Evolutionary conservation across 441 rosid species (phyloP).

Genomic region (Hura crepitans): DNA sequence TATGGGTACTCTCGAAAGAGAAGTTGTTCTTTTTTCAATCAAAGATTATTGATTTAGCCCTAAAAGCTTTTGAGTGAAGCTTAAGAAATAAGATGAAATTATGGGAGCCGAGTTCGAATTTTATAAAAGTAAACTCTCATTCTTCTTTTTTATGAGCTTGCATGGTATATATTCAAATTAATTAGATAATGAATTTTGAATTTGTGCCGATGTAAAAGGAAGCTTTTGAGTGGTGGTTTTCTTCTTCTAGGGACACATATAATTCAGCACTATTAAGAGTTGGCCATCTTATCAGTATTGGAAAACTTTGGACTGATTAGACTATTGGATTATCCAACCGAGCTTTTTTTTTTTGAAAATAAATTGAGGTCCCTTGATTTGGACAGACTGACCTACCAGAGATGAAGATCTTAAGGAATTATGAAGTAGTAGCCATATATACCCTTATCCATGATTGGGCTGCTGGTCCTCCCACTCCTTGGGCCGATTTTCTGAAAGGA

Average conservation of each 20-base stretch:
- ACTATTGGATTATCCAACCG: slow-evolving; percentile 2
- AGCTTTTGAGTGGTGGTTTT: slow-evolving; percentile 20
- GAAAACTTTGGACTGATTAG: slow-evolving; percentile 1
- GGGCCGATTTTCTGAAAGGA: no score
- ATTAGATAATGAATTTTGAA: no score
- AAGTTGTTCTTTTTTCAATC: slow-evolving; percentile 24
- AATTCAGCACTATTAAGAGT: slow-evolving; percentile 10
- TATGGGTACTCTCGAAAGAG: slow-evolving; percentile 22
- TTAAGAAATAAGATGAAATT: no score
- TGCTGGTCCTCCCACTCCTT: not conserved
- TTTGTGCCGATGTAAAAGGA: no score
- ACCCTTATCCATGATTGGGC: no score
- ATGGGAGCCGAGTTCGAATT: no score
- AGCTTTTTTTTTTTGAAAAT: not conserved
- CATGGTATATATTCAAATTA: no score
- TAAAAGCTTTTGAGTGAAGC: no score
- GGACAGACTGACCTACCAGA: slow-evolving; percentile 14
- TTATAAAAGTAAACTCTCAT: no score
- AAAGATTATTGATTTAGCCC: slow-evolving; percentile 9
- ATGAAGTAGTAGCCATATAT: no score
- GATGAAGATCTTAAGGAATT: not conserved
- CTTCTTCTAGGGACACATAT: slow-evolving; percentile 18
- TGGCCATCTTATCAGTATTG: slow-evolving; percentile 1
- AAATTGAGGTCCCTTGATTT: slow-evolving; percentile 13
- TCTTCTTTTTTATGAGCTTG: no score